Evolutionary conservation across 371 early-diverging fungal species (phyloP), one percentile per base, ranked within the genome.

Genomic region (Mitosporidium daphniae): DNA sequence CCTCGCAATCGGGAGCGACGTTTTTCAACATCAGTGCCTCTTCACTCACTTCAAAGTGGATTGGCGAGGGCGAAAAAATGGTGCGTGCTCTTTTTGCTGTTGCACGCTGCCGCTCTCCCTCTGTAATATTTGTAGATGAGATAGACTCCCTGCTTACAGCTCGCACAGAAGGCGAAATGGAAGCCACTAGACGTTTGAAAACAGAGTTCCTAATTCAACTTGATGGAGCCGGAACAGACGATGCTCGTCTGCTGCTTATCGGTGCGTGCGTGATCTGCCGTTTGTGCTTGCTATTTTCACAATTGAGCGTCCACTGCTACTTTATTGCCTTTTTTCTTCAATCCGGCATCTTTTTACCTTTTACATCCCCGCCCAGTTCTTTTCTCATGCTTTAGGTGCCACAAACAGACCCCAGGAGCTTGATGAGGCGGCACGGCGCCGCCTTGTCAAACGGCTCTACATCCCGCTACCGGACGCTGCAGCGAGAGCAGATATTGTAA

Each of bases 51-150:
- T 67, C 69, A 7, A 82, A 82, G 38, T 86, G 77, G 75, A 59
- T 77, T 8, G 86, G 86, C 14, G 84, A 86, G 35, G 75, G 77
- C 17, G 89, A 84, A 31, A 78, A 78, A 42, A 66, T 82, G 71
- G 78, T 67, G 1, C 55, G 78, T 0, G 70, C 74, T 8, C 38
- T 86, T 21, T 86, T 86, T 50, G 66, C 71, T 0, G 61, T 78
- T 0, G 84, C 86, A 1, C 37, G 77, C 14, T 56, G 57, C 22
- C 51, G 60, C 31, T 67, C 70, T 39, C 82, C 84, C 8, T 51
- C 62, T 1, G 75, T 82, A 0, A 66, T 80, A 4, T 84, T 86
- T 28, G 54, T 73, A 24, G 74, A 60, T 30, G 60, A 59, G 45
- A 71, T 86, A 31, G 89, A 86, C 41, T 70, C 73, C 8, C 47